Base-by-base conservation (phyloP, 2,329 filamentous ascomycete species). In the Cladobotryum mycophilum region DNA sequence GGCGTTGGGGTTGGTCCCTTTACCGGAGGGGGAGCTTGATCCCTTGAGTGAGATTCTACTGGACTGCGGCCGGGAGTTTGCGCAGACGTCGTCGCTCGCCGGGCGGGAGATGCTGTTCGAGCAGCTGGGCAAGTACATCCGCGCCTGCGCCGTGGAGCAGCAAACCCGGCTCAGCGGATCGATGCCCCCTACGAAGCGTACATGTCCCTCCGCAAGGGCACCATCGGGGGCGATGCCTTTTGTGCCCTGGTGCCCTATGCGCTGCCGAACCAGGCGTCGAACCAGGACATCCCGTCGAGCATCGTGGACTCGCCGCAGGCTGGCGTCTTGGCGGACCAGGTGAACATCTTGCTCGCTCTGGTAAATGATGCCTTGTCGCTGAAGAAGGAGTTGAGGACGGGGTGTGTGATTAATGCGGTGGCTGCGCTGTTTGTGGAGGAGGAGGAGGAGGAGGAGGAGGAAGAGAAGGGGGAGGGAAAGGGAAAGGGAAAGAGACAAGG, bases 351-450 rank as follows among this genome's bases (percentile, higher is more conserved):
- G 4, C 49, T 63, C 5, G 54, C 57, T 45, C 41, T 67, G n/a
- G 15, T 61, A n/a, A 67, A 67, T 34, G 65, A 67, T 18, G 34
- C 62, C 3, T 45, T 67, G 7, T 68, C 65, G 1, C 43, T 68
- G 25, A 67, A 63, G 46, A 68, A 68, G 53, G 64, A 67, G 46
- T 48, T 68, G 36, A 18, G 45, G 14, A 55, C 56, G 3, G 45
- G 45, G 14, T 63, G 64, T 46, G 55, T 60, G 20, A 58, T 67
- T 48, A 67, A 66, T 35, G 63, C 60, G 20, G 56, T 68, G 13
- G 50, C 62, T 2, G 45, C 60, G 30, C 53, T 65, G 6, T 51
- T 67, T 47, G 37, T 51, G 12, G 53, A 57, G 30, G 59, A 20
- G 20, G 20, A 20, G 5, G 20, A 20, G 20, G 20, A 5, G 20